Evolutionary conservation across 352 stramenopile genomes (phyloP), one percentile per base, ranked within the genome.

Genomic region (Peronosclerospora sorghi): DNA sequence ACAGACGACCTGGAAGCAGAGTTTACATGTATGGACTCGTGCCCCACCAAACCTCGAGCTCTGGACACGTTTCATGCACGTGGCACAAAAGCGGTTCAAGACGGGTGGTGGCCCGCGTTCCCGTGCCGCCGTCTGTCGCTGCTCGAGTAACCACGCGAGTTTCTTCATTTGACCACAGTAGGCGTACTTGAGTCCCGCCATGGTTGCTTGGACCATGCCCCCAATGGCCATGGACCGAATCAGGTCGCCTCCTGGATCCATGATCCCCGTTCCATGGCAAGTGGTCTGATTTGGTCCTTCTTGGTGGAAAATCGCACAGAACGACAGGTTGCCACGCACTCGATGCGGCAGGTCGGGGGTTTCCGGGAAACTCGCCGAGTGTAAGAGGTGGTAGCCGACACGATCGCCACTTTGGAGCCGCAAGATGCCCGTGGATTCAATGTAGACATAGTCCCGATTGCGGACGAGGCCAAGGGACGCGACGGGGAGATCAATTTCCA

Each of bases 401-500:
- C 52, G 51, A 4, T 70, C 60, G 5, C 60, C 56, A 12, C 54
- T 60, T n/a, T n/a, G 34, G 24, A 29, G 48, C 1, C 26, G 32
- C 2, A 57, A 28, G 20, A 54, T 54, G 8, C 60, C 60, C 12
- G 52, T 64, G 17, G 35, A 48, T 13, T 70, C 60, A 18, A 70
- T 43, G 43, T 64, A 66, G 6, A 70, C 8, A n/a, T n/a, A n/a
- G n/a, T n/a, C n/a, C n/a, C n/a, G n/a, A n/a, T n/a, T n/a, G n/a
- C n/a, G n/a, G n/a, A 68, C 50, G 21, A 68, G 34, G 13, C 60
- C 56, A 8, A 53, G 62, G 23, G 67, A 66, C 13, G 69, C 46
- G 17, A 62, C 59, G 17, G 73, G 43, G 40, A 79, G 67, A 18
- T 71, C 66, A 12, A 70, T 38, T 28, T 81, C 48, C 38, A 67